Base-by-base conservation (phyloP, 192 early-diverging fungal species). In the Backusella australiensis region DNA sequence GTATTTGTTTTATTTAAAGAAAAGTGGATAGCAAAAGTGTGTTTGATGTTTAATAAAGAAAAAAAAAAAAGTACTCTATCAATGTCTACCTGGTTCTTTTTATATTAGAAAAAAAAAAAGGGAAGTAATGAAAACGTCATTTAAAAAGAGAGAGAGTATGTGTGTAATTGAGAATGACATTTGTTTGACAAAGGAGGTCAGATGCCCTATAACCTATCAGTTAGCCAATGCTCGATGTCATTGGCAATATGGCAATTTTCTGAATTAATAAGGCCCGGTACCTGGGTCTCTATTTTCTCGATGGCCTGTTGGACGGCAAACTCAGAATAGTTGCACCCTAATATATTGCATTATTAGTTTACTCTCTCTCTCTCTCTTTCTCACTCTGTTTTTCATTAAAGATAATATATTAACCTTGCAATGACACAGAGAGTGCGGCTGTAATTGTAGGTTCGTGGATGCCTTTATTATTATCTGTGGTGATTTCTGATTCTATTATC, bases 391-490 rank as follows among this genome's bases (percentile, higher is more conserved):
- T 52, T 21, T 34, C 19, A 38, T 34, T n/a, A 42, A 23, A 35
- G 9, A 19, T 26, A 23, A 8, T 38, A n/a, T 36, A 4, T 9
- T 78, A 72, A 79, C 78, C 80, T 74, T 75, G 39, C 34, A 81
- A 65, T 4, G 76, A 76, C 4, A 78, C 68, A 3, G 68, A 44
- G 4, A 81, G 26, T 17, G 76, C 80, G 14, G 76, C 65, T 9
- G 75, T 59, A 39, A 81, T 73, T 6, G 70, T 81, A 17, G 77
- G 73, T 72, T 81, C 76, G 41, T 81, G 75, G 14, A 76, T 68
- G 1, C 56, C 56, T 26, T 49, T 41, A 34, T 36, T 49, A 42
- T 41, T 15, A 34, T 71, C 63, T 6, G 73, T 77, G 6, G 59
- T 32, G 6, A 78, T 35, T 15, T 75, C 76, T 44, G 72, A 69